Base-by-base conservation (phyloP, 2,329 filamentous ascomycete species). In the Fusarium sterilihyphosum region DNA sequence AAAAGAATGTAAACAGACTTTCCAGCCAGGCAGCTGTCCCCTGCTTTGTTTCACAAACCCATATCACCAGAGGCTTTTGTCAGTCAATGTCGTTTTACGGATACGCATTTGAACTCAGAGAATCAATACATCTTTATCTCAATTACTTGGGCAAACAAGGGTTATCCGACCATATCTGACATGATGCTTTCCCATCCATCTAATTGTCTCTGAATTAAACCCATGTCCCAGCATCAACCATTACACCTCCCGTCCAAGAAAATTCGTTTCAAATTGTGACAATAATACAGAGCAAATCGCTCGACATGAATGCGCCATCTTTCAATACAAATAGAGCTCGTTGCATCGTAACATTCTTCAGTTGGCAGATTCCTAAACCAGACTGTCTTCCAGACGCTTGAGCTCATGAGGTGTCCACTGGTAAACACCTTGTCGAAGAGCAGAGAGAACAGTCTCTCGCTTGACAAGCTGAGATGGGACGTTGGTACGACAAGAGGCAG, bases 221-320 rank as follows among this genome's bases (percentile, higher is more conserved):
- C 68, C 71, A 78, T 65, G 70, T 74, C 72, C 77, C 80, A 78
- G 72, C 76, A 72, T 77, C 76, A 74, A 71, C 65, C 74, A 80
- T 80, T 80, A 81, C 75, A 75, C 78, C 78, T 54, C 77, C 80
- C 76, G 73, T 79, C 80, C 81, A 82, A 82, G 76, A 82, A 70
- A 81, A 81, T 81, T 70, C 69, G 71, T 71, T 68, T 79, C 72
- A 82, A 79, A 82, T 82, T 57, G 75, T 75, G 57, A 77, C 77
- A 78, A 72, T 80, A 75, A 78, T 77, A 75, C 76, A 77, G 71
- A 79, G 77, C 76, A 77, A 76, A 78, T 78, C 47, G 67, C 77
- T 73, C 60, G 59, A 76, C 68, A 74, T 74, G 65, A 80, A 74
- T 70, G 75, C 70, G 54, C 74, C 73, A 78, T 67, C 61, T 70